phyloP scores from a whole-genome alignment of 345 rosid species.

The Reutealis trisperma region DNA sequence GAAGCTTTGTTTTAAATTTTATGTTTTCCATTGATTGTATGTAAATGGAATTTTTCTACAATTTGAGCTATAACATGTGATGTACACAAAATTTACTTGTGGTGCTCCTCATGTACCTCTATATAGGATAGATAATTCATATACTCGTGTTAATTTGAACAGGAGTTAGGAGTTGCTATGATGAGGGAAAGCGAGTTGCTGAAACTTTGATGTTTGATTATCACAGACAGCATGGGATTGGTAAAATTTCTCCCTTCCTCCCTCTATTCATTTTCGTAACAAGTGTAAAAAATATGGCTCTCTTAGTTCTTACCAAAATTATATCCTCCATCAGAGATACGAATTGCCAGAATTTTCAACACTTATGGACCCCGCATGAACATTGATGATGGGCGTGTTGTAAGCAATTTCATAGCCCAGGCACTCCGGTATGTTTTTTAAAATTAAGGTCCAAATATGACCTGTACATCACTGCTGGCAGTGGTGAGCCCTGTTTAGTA shows the following conservation, averaged over 20 bases:
- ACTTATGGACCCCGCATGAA: constrained; percentile 98
- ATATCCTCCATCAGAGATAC: constrained; percentile 47
- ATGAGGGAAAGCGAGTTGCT: constrained; percentile 94
- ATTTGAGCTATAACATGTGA: neutral
- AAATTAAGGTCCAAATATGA: neutral
- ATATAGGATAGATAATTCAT: neutral
- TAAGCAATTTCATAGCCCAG: constrained; percentile 96
- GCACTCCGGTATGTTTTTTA: constrained; percentile 63
- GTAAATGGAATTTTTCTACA: neutral
- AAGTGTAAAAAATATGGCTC: neutral
- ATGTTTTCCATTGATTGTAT: neutral
- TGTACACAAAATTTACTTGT: neutral
- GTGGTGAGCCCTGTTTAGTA: neutral
- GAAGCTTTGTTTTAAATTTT: too few species aligned
- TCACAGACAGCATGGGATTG: constrained; percentile 92
- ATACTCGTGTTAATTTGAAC: constrained; percentile 8
- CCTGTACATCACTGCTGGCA: neutral
- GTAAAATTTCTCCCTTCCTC: constrained; percentile 31
- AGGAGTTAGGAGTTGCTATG: constrained; percentile 96
- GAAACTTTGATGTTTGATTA: constrained; percentile 96
- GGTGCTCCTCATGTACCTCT: too few species aligned
- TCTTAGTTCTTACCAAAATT: neutral
- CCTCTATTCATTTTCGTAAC: neutral
- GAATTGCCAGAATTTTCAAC: constrained; percentile 92
- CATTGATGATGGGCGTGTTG: constrained; percentile 95